phyloP scores from a whole-genome alignment of 305 asterid genomes.

The Fraxinus baroniana region DNA sequence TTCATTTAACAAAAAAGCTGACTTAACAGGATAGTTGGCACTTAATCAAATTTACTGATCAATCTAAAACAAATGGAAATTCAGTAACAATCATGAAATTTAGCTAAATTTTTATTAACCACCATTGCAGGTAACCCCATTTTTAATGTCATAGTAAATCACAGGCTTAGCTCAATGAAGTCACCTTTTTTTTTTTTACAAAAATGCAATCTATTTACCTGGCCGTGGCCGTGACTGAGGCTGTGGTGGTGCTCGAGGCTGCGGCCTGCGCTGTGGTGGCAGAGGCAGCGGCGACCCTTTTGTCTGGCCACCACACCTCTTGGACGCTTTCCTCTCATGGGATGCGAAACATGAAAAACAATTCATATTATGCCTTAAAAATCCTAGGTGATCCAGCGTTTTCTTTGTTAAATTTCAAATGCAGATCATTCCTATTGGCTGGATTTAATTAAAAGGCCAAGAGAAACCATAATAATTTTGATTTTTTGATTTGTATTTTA shows the following conservation, averaged over 20 bases:
- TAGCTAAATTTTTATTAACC: not conserved
- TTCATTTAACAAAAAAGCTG: not conserved
- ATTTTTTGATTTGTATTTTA: constrained; percentile 1
- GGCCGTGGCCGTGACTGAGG: constrained; percentile 27
- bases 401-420: constrained; percentile 19
- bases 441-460: not conserved
- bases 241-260: constrained; percentile 25
- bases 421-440: not conserved
- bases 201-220: constrained; percentile 27
- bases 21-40: not conserved
- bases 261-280: constrained; percentile 27
- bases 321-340: constrained; percentile 24
- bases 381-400: constrained; percentile 27
- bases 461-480: not conserved
- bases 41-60: not conserved
- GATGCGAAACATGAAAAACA: constrained; percentile 38
- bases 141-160: not conserved
- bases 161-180: not conserved
- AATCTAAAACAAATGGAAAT: not conserved
- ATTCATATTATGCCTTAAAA: constrained; percentile 39
- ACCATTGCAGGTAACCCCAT: not conserved
- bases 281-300: constrained; percentile 20
- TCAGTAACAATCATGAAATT: not conserved
- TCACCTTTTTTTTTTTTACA: not conserved
- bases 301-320: constrained; percentile 19